Evolutionary conservation across 2,329 filamentous ascomycete genomes (phyloP), one percentile per base, ranked within the genome.

Genomic region (Magnaporthiopsis poae): DNA sequence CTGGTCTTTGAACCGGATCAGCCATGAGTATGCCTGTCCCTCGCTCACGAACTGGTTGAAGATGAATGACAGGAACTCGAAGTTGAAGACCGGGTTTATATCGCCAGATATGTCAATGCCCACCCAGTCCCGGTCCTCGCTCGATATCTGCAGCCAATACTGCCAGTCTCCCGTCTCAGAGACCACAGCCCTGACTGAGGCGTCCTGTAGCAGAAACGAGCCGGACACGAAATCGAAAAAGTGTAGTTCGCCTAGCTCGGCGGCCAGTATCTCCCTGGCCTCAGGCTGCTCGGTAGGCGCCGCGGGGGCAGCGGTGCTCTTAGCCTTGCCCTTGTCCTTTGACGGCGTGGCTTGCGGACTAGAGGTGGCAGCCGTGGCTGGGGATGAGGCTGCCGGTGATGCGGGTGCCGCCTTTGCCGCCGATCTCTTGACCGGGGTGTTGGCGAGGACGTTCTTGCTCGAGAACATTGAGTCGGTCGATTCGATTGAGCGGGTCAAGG

Each of bases 11-110:
- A 99, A 99, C 18, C 93, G 88, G 52, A 99, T 81, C 18, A 99
- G 84, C 94, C 95, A 99, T 0, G 95, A 99, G 76, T 93, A 96
- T 5, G 95, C 94, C 1, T 90, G 90, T 1, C 93, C 92, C 76
- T 97, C 91, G 52, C 88, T 84, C 18, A 90, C 86, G 75, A 96
- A 98, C 75, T 97, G 92, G 74, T 99, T 99, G 84, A 99, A 99
- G 73, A 99, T 97, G 76, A 98, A 98, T 0, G 94, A 98, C n/a
- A 96, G 83, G 73, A 94, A 98, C 76, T 99, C 95, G 71, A 97
- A 98, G 79, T 98, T 98, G 82, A 98, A 99, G 27, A 99, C 93
- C 0, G 95, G 95, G 72, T 98, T 98, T 77, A 98, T 92, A 71
- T 99, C 95, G 8, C 91, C 89, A 36, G 92, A 82, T 36, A 99